Conservation (phyloP, 371 early-diverging fungal genomes). For the Mortierella polycephala region DNA sequence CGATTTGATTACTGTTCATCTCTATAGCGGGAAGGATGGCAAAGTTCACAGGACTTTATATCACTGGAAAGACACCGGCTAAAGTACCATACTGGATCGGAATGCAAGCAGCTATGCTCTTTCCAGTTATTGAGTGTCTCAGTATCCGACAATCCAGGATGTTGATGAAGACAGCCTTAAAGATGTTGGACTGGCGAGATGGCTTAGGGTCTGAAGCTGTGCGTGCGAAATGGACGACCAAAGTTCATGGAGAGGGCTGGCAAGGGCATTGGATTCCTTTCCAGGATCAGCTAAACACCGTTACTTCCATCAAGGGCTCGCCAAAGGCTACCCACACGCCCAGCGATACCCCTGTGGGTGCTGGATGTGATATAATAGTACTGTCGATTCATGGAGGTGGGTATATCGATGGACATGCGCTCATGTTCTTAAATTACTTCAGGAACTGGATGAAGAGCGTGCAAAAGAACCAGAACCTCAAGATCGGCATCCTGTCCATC, state of each 20-base stretch:
- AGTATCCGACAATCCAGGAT: conserved; percentile 29
- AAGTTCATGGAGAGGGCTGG: conserved; percentile 27
- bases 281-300: conserved; percentile 23
- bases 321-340: neutral
- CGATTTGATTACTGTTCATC: neutral
- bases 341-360: conserved; percentile 12
- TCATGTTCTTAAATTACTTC: conserved; percentile 32
- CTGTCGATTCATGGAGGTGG: conserved; percentile 45
- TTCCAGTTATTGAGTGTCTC: conserved; percentile 22
- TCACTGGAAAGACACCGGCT: conserved; percentile 24
- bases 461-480: conserved; percentile 57
- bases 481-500: conserved; percentile 63
- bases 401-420: conserved; percentile 29
- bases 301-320: neutral
- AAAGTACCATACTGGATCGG: conserved; percentile 24
- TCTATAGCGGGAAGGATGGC: conserved; percentile 20
- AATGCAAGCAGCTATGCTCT: conserved; percentile 15
- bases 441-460: conserved; percentile 55
- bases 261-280: conserved; percentile 44
- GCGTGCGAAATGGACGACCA: conserved; percentile 20
- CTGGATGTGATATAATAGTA: conserved; percentile 39
- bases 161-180: conserved; percentile 21
- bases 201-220: conserved; percentile 21
- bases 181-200: conserved; percentile 4
- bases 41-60: conserved; percentile 26